Evolutionary conservation across 2,329 filamentous ascomycete genomes (phyloP), one percentile per base, ranked within the genome.

Genomic region (Trichophyton equinum): DNA sequence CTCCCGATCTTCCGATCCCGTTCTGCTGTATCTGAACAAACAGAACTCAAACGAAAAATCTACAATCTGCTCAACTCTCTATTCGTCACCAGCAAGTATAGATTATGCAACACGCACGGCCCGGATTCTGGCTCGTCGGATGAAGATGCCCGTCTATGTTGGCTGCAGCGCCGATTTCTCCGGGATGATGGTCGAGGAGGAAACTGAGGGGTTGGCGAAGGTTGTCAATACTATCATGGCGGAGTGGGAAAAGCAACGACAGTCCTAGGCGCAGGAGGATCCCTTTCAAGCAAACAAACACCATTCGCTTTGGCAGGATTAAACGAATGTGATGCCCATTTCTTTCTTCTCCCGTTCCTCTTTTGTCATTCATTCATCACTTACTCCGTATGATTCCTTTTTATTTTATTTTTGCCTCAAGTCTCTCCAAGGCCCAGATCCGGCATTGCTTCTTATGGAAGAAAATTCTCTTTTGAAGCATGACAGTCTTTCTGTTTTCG

Each of bases 61-160:
- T 81, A 89, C 72, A 81, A 88, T 65, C 74, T 95, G 65, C 61
- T 96, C 92, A 1, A 81, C 88, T 1, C 81, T 99, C 42, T 95
- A 89, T 73, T 70, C 69, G 0, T 82, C 86, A 33, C 85, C 90
- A 68, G 79, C 83, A 4, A 92, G 87, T 7, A 74, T 95, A 55
- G 94, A 97, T 72, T 95, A 96, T 71, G 87, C 92, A 1, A 89
- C 85, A 1, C 84, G 94, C 4, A 76, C 96, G 62, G 89, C 94
- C 1, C 94, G 89, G 72, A 81, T 96, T 1, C 75, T 97, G 13
- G 88, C 88, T n/a, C 83, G 84, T 60, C 86, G 83, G 67, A 82
- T 85, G 30, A 78, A 80, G 36, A 82, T 85, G 64, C 91, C 91
- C 0, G 85, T 89, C n/a, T 97, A 96, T 72, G 89, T 97, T 18